Conservation (phyloP, 139 green algal species). For the Haematococcus lacustris region DNA sequence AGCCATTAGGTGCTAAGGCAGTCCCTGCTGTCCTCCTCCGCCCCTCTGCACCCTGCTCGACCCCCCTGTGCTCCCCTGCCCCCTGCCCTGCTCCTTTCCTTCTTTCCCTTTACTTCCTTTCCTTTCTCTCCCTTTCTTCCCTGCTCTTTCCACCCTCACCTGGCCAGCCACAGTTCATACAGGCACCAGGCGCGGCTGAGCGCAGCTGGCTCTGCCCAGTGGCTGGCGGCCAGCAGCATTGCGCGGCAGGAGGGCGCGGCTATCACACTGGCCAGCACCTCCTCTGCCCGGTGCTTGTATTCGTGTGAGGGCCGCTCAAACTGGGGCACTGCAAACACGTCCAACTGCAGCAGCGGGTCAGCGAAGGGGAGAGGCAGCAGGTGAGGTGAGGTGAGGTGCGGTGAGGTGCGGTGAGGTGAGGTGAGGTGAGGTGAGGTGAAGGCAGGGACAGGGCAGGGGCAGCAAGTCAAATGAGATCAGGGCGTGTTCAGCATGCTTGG, state of each 20-base stretch:
- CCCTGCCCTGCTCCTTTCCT: not conserved
- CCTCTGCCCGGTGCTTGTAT: slow-evolving; percentile 5
- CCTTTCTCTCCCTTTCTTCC: not conserved
- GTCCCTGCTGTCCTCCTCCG: not conserved
- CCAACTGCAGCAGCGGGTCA: slow-evolving; percentile 1
- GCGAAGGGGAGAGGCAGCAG: too few relatives aligned
- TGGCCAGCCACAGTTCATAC: slow-evolving; percentile 4
- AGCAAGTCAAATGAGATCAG: too few relatives aligned
- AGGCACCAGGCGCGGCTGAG: slow-evolving; percentile 10
- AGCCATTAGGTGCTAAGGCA: not conserved
- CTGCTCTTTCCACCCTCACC: not conserved
- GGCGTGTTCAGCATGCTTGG: too few relatives aligned
- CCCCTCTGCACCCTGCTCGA: not conserved
- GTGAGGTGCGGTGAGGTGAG: too few relatives aligned
- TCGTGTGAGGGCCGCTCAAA: slow-evolving; percentile 7
- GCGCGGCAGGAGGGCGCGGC: not conserved
- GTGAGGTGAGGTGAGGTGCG: too few relatives aligned
- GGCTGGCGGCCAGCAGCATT: not conserved
- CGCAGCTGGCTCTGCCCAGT: not conserved
- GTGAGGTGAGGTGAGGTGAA: too few relatives aligned
- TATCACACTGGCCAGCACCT: slow-evolving; percentile 1
- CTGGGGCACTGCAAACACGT: slow-evolving; percentile 13
- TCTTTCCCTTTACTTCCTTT: not conserved
- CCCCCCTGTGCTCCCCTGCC: not conserved
- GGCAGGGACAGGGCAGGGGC: too few relatives aligned